These are phyloP conservation scores for Sugiyamaella grinbergsii DNA, from an alignment of 1,139 yeast species.

Conservation along the genomic window DNA sequence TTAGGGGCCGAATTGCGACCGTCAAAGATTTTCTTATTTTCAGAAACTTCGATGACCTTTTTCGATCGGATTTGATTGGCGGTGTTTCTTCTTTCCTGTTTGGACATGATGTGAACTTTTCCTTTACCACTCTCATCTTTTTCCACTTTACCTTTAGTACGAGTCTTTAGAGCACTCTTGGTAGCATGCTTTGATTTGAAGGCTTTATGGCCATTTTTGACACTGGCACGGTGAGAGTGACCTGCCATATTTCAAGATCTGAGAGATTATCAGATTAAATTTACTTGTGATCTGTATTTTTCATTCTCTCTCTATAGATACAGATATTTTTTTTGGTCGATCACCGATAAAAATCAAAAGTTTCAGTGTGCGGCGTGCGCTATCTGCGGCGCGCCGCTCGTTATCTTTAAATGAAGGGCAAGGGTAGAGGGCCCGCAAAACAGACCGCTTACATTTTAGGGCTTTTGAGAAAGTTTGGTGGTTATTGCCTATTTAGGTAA, in stretches of 20 bases:
- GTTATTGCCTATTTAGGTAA: conserved; percentile 9
- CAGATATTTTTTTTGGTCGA: conserved; percentile 13
- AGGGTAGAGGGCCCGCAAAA: no score
- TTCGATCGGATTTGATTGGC: conserved; percentile 76
- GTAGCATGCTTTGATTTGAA: conserved; percentile 90
- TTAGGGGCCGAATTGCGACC: conserved; percentile 81
- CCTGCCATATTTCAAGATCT: conserved; percentile 14
- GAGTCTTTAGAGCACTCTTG: conserved; percentile 82
- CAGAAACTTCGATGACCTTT: conserved; percentile 56
- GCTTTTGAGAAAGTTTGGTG: not conserved
- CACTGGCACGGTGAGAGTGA: conserved; percentile 66
- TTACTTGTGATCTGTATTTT: not conserved
- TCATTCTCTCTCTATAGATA: not conserved
- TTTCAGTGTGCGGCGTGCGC: conserved; percentile 12
- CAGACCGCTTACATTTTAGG: no score
- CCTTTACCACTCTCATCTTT: conserved; percentile 51
- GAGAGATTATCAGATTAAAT: not conserved
- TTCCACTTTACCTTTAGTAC: conserved; percentile 86
- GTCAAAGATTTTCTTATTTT: conserved; percentile 67
- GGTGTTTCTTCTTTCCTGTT: conserved; percentile 74
- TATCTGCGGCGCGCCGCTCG: conserved; percentile 9
- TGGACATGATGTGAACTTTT: conserved; percentile 48
- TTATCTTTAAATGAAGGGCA: conserved; percentile 7
- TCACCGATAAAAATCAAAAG: not conserved
- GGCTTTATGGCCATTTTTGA: conserved; percentile 82